These are phyloP conservation scores for Colletotrichum caudatum DNA, from an alignment of 2,329 filamentous ascomycete genomes.

Conservation along the genomic window DNA sequence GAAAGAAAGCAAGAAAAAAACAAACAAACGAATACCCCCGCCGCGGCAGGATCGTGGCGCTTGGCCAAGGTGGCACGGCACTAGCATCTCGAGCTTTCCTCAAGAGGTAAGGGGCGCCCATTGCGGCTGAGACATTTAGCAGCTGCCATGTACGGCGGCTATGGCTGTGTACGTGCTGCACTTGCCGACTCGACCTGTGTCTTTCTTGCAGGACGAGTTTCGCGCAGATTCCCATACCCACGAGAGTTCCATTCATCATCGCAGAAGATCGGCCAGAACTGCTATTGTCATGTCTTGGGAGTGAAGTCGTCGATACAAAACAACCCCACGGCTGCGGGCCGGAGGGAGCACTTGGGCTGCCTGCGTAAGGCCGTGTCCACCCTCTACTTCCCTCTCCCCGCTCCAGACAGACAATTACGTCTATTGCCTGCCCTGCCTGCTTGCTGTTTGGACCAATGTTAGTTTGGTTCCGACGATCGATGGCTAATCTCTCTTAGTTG, in stretches of 20 bases:
- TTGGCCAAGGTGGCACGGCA: conserved; percentile 15
- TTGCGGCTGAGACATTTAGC: conserved; percentile 25
- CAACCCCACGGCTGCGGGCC: too few relatives aligned
- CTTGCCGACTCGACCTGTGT: conserved; percentile 11
- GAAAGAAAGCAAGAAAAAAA: background rate
- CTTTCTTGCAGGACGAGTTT: background rate
- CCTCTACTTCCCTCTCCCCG: conserved; percentile 6
- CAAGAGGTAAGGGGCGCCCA: conserved; percentile 5
- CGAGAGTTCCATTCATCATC: background rate
- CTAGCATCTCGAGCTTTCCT: conserved; percentile 38
- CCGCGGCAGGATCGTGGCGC: conserved; percentile 22
- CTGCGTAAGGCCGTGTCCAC: too few relatives aligned
- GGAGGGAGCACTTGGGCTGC: background rate
- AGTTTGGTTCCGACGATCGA: background rate
- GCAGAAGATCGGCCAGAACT: conserved; percentile 11
- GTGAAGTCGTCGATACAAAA: background rate
- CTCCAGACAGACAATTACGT: conserved; percentile 6
- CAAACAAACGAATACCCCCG: conserved; percentile 12
- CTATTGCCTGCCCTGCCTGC: too few relatives aligned
- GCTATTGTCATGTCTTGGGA: background rate
- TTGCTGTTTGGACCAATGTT: background rate
- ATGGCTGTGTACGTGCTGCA: background rate
- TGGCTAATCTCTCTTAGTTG: conserved; percentile 1
- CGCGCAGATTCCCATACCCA: background rate
- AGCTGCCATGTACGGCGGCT: conserved; percentile 10